phyloP scores from a whole-genome alignment of 2,329 filamentous ascomycete genomes.

The Talaromyces sp. region DNA sequence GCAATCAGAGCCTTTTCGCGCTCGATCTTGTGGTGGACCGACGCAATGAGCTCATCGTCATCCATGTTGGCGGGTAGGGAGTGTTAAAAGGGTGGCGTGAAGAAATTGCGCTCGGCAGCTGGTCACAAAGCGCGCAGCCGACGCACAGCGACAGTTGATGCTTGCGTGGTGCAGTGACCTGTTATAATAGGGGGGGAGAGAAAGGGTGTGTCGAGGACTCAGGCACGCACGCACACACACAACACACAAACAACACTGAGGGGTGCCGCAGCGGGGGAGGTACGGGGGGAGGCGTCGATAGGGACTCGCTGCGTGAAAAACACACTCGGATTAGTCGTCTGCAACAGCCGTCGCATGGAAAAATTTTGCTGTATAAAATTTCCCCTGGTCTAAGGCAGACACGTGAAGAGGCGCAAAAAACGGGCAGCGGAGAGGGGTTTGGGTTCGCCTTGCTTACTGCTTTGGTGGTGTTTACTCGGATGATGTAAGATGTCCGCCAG shows the following conservation, averaged over 20 bases:
- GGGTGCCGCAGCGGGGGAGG: background rate
- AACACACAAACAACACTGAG: background rate
- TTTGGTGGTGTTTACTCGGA: background rate
- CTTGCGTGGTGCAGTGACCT: background rate
- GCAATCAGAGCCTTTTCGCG: slow-evolving; percentile 93
- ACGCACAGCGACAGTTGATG: background rate
- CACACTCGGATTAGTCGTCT: background rate
- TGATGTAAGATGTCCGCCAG: background rate
- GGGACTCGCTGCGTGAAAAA: background rate
- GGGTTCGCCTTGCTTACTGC: background rate
- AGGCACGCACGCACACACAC: background rate
- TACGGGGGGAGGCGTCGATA: background rate
- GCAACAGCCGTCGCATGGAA: background rate
- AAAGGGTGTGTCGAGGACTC: background rate
- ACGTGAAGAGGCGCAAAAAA: background rate
- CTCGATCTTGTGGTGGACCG: slow-evolving; percentile 95
- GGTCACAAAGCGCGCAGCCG: background rate
- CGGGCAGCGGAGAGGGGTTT: background rate
- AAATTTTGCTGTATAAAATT: background rate
- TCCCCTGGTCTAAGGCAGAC: background rate
- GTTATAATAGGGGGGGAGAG: background rate
- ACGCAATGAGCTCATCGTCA: slow-evolving; percentile 61
- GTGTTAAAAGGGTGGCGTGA: background rate
- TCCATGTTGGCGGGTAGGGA: slow-evolving; percentile 43
- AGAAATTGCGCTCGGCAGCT: background rate